Conservation (phyloP, 1,284 basidiomycete genomes). For the Fomitopsis palustris region DNA sequence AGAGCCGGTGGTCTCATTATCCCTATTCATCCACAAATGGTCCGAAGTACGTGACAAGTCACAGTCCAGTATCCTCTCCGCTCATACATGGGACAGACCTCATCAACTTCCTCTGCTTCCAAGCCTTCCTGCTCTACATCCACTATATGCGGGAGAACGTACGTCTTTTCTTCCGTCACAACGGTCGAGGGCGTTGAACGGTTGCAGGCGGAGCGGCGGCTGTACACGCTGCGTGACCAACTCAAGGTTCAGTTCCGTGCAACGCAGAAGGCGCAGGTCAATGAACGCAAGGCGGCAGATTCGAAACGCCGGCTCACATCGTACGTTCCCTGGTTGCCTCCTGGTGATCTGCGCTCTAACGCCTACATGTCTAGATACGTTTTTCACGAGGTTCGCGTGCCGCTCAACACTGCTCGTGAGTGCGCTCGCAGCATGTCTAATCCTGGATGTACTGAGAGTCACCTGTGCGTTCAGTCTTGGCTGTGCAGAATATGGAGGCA, state of each 20-base stretch:
- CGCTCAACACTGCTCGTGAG: slow-evolving; percentile 84
- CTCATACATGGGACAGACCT: slow-evolving; percentile 37
- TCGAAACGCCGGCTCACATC: slow-evolving; percentile 81
- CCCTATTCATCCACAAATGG: slow-evolving; percentile 47
- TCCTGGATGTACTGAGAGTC: background rate
- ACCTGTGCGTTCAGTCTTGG: slow-evolving; percentile 50
- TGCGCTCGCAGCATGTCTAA: too few species aligned
- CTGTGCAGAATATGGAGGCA: slow-evolving; percentile 88
- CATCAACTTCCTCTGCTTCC: slow-evolving; percentile 67
- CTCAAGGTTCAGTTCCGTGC: slow-evolving; percentile 77
- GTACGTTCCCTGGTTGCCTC: slow-evolving; percentile 32
- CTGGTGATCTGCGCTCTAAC: background rate
- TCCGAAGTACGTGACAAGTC: slow-evolving; percentile 43
- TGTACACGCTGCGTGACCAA: slow-evolving; percentile 62
- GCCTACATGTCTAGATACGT: slow-evolving; percentile 52
- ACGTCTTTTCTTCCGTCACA: slow-evolving; percentile 10
- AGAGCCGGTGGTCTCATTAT: slow-evolving; percentile 54
- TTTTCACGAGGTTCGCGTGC: slow-evolving; percentile 86
- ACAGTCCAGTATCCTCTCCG: background rate
- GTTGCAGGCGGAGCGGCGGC: slow-evolving; percentile 48
- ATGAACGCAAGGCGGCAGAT: slow-evolving; percentile 77
- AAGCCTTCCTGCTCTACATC: slow-evolving; percentile 53
- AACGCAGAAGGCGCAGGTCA: slow-evolving; percentile 82
- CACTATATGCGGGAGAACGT: slow-evolving; percentile 52
- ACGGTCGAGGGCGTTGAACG: background rate